phyloP scores from a whole-genome alignment of 2,329 filamentous ascomycete species.

The Trichophaea hybrida region DNA sequence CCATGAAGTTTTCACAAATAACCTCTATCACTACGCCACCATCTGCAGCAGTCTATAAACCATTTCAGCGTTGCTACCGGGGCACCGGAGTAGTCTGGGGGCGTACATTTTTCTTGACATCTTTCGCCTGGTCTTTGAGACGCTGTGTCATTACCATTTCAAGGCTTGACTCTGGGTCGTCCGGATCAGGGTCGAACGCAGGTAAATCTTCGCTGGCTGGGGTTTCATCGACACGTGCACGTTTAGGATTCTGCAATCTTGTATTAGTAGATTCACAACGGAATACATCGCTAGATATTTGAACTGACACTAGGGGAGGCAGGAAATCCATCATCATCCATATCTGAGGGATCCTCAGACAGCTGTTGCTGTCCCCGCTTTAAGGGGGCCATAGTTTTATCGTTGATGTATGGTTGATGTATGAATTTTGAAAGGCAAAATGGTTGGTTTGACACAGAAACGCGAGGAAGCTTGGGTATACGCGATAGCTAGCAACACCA shows the following conservation, averaged over 20 bases:
- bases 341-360: background rate
- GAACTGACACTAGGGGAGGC: background rate
- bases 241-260: background rate
- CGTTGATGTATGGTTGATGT: too few species aligned
- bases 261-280: background rate
- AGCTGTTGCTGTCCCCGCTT: background rate
- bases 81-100: background rate
- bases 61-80: background rate
- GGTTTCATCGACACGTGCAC: background rate
- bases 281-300: background rate
- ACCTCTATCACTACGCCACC: constrained; percentile 18
- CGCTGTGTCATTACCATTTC: background rate
- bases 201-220: background rate
- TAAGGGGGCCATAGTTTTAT: background rate
- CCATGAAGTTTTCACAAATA: constrained; percentile 25
- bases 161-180: too few species aligned
- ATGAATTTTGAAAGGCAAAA: too few species aligned
- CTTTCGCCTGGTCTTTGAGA: background rate
- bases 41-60: constrained; percentile 16
- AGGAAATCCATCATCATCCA: background rate
- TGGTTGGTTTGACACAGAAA: too few species aligned
- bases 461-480: too few species aligned
- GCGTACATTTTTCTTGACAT: background rate
- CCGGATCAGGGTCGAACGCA: background rate
- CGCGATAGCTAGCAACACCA: too few species aligned